Evolutionary conservation across 1,284 basidiomycete genomes (phyloP).

Genomic region (Apiotrichum akiyoshidainum): DNA sequence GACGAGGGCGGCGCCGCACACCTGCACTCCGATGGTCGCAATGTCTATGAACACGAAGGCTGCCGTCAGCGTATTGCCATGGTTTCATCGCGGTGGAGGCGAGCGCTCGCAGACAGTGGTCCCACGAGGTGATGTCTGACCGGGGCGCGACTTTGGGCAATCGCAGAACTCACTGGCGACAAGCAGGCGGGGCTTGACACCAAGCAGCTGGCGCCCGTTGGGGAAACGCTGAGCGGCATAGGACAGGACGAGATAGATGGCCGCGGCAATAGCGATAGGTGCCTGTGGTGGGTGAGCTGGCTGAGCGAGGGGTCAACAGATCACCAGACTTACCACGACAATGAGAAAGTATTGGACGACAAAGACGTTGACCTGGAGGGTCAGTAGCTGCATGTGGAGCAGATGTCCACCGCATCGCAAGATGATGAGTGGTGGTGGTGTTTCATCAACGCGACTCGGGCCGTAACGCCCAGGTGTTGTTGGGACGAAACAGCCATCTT

Average conservation of each 20-base stretch:
- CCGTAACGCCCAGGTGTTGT: too few species aligned
- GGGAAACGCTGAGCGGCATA: conserved; percentile 32
- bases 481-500: too few species aligned
- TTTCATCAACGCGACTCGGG: too few species aligned
- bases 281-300: conserved; percentile 24
- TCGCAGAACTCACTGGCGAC: conserved; percentile 28
- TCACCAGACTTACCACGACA: conserved; percentile 42
- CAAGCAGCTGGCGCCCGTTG: conserved; percentile 26
- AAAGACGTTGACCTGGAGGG: conserved; percentile 22
- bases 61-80: conserved; percentile 8
- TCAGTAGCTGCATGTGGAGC: too few species aligned
- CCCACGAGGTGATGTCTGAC: too few species aligned
- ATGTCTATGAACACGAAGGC: conserved; percentile 48
- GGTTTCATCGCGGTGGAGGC: conserved; percentile 2
- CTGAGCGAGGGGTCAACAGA: too few species aligned
- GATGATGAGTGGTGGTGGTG: too few species aligned
- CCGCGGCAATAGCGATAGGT: conserved; percentile 50
- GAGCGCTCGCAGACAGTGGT: neutral
- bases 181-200: conserved; percentile 35
- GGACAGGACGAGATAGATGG: conserved; percentile 46
- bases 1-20: conserved; percentile 52
- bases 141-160: too few species aligned
- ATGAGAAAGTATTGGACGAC: conserved; percentile 51
- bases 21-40: conserved; percentile 45
- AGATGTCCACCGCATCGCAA: too few species aligned